Percentiles rank a stretch among this genome's conserved stretches.
These are phyloP conservation scores for Ceratobasidium papillatum DNA, from an alignment of 1,284 basidiomycete genomes.

Conservation along the genomic window DNA sequence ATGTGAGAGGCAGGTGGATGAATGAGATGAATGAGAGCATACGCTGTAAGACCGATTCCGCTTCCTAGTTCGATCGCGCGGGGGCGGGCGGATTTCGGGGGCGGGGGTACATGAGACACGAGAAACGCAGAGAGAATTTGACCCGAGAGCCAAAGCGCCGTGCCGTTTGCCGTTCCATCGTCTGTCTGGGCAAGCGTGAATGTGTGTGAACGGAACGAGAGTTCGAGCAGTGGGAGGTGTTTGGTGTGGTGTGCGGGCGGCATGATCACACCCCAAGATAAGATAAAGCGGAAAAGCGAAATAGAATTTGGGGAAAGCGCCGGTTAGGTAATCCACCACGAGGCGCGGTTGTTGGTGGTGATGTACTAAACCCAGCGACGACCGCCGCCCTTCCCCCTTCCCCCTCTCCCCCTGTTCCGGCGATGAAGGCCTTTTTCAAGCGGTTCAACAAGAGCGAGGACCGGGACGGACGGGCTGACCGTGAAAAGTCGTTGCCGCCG, in stretches of 20 bases:
- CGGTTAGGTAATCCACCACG: slow-evolving; percentile 30
- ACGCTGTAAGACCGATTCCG: slow-evolving; percentile 83
- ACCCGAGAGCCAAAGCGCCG: slow-evolving; percentile 86
- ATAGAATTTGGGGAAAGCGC: background rate
- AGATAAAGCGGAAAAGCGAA: slow-evolving; percentile 10
- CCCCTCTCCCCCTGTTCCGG: background rate
- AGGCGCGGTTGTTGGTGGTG: slow-evolving; percentile 10
- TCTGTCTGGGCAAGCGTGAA: slow-evolving; percentile 66
- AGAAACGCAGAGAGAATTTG: slow-evolving; percentile 77
- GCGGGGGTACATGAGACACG: slow-evolving; percentile 49
- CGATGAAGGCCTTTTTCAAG: slow-evolving; percentile 36
- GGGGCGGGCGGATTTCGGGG: slow-evolving; percentile 41
- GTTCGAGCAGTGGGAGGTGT: slow-evolving; percentile 63
- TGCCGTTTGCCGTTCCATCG: slow-evolving; percentile 76
- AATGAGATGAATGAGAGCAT: slow-evolving; percentile 50
- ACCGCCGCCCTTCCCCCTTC: background rate
- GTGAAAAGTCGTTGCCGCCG: slow-evolving; percentile 5
- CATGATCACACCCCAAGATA: background rate
- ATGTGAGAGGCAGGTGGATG: slow-evolving; percentile 13
- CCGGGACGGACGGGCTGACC: background rate
- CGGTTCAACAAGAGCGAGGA: background rate
- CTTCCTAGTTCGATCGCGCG: slow-evolving; percentile 80
- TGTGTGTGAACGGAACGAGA: slow-evolving; percentile 56
- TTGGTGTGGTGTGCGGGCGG: slow-evolving; percentile 73
- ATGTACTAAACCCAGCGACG: slow-evolving; percentile 13